Conservation (phyloP, 2,329 filamentous ascomycete species). For the Didymella sp. region DNA sequence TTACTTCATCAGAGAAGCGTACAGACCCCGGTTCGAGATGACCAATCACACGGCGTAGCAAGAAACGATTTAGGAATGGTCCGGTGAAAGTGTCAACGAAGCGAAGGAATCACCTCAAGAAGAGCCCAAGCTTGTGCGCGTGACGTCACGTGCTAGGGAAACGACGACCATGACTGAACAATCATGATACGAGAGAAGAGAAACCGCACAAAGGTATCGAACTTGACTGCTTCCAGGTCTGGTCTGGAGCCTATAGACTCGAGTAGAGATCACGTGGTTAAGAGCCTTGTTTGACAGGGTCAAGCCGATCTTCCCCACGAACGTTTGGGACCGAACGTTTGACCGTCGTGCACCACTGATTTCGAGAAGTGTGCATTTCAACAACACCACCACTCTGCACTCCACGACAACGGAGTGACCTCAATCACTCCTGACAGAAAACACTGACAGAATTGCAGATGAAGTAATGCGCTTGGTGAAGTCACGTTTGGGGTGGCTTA, state of each 20-base stretch:
- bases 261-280: slow-evolving; percentile 7
- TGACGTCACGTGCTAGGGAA: slow-evolving; percentile 5
- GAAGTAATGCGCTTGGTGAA: slow-evolving; percentile 28
- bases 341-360: slow-evolving; percentile 34
- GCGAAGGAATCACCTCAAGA: neutral
- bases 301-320: slow-evolving; percentile 11
- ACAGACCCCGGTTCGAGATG: neutral
- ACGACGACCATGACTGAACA: neutral
- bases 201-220: neutral
- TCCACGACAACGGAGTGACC: slow-evolving; percentile 23
- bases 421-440: slow-evolving; percentile 36
- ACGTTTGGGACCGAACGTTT: slow-evolving; percentile 30
- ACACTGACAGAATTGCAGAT: slow-evolving; percentile 31
- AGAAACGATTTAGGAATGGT: neutral
- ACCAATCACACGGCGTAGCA: neutral
- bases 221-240: neutral
- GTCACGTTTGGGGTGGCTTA: slow-evolving; percentile 31
- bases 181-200: neutral
- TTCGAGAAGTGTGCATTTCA: slow-evolving; percentile 33
- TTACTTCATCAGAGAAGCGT: neutral
- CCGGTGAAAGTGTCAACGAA: neutral
- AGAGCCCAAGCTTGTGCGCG: neutral
- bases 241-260: neutral
- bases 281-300: slow-evolving; percentile 8
- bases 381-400: slow-evolving; percentile 31